Evolutionary conservation across 169 alveolate genomes (phyloP).

Genomic region (Cryptosporidium canis): DNA sequence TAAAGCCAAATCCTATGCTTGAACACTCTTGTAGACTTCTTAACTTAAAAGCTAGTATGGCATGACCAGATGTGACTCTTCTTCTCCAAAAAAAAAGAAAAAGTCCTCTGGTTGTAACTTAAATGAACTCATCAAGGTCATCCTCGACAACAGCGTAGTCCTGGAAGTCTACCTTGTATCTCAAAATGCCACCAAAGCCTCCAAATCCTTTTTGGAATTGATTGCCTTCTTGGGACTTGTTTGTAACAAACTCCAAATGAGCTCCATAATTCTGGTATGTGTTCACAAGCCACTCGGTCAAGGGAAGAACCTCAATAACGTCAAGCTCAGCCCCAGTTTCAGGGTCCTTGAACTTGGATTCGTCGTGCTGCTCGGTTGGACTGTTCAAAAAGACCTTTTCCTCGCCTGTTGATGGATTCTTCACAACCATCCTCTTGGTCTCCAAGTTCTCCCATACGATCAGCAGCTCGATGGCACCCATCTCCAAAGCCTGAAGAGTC

Average conservation of each 20-base stretch:
- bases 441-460: constrained; percentile 94
- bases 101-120: neutral
- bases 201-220: constrained; percentile 98
- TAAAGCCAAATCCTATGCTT: no score
- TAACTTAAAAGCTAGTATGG: no score
- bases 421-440: constrained; percentile 82
- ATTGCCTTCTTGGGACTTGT: constrained; percentile 97
- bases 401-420: constrained; percentile 85
- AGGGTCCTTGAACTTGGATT: constrained; percentile 77
- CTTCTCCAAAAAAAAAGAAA: no score
- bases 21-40: no score
- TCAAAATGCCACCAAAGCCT: constrained; percentile 98
- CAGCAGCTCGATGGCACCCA: constrained; percentile 94
- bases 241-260: constrained; percentile 94
- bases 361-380: constrained; percentile 82
- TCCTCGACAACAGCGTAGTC: constrained; percentile 78
- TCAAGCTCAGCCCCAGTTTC: constrained; percentile 90
- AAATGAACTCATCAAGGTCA: constrained; percentile 78
- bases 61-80: neutral
- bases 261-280: constrained; percentile 95
- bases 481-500: constrained; percentile 89
- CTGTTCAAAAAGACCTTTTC: constrained; percentile 81
- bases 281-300: constrained; percentile 97
- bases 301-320: constrained; percentile 87
- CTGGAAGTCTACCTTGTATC: constrained; percentile 93